Conservation (phyloP, 805 yeast genomes). For the Nakazawaea populi region DNA sequence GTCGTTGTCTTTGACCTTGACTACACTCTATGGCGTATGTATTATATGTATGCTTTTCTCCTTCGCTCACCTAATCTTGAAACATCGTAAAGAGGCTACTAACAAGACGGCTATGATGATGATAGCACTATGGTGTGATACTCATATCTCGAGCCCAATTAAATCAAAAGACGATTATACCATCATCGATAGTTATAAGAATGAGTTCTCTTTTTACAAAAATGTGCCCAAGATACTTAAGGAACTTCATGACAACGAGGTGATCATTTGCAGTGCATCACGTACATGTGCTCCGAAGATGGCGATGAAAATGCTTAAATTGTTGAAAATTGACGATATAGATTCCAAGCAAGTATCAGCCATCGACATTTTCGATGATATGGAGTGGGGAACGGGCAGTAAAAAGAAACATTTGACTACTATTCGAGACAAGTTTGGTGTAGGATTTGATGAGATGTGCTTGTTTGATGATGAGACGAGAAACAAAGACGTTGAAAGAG, state of each 20-base stretch:
- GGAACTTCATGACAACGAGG: conserved; percentile 41
- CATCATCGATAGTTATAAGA: conserved; percentile 51
- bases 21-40: conserved; percentile 70
- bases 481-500: conserved; percentile 64
- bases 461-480: conserved; percentile 75
- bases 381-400: conserved; percentile 67
- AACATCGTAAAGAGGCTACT: too few species aligned
- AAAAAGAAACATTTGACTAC: conserved; percentile 50
- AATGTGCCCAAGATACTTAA: conserved; percentile 64
- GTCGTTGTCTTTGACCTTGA: conserved; percentile 72
- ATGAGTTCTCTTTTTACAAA: conserved; percentile 47
- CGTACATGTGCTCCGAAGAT: conserved; percentile 74
- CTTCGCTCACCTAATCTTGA: too few species aligned
- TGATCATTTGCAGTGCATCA: conserved; percentile 64
- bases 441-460: conserved; percentile 44
- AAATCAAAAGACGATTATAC: conserved; percentile 26
- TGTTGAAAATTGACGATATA: conserved; percentile 45
- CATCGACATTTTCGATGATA: conserved; percentile 44
- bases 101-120: too few species aligned
- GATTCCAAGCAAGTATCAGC: conserved; percentile 27
- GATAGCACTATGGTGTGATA: conserved; percentile 65
- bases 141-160: conserved; percentile 57
- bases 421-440: conserved; percentile 41
- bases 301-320: conserved; percentile 58
- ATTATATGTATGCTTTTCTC: neutral